phyloP scores from a whole-genome alignment of 257 asterid genomes.

The Schizonepeta tenuifolia region DNA sequence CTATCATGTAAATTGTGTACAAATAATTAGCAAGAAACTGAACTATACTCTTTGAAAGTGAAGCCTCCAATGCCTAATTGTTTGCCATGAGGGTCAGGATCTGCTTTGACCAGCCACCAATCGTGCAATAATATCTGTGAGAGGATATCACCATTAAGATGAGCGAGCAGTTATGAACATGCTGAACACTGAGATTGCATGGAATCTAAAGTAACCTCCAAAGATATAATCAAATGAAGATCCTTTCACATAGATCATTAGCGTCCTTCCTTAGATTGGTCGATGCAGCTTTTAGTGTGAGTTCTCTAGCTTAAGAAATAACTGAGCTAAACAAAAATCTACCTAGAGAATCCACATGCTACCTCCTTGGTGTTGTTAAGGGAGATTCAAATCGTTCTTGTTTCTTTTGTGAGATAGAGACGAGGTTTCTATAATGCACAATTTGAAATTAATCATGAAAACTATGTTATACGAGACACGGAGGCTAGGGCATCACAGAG shows the following conservation, averaged over 20 bases:
- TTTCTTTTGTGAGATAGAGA: too few species aligned
- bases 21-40: constrained; percentile 11
- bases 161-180: neutral
- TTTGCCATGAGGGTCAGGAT: constrained; percentile 40
- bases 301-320: too few species aligned
- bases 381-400: too few species aligned
- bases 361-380: too few species aligned
- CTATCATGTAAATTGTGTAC: neutral
- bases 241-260: neutral
- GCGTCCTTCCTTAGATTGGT: too few species aligned
- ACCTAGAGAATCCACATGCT: too few species aligned
- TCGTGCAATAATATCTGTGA: constrained; percentile 46
- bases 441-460: too few species aligned
- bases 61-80: constrained; percentile 58
- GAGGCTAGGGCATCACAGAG: too few species aligned
- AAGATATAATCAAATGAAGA: neutral
- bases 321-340: too few species aligned
- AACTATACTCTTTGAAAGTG: constrained; percentile 40
- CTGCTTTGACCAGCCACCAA: constrained; percentile 69
- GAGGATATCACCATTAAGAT: constrained; percentile 20
- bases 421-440: too few species aligned
- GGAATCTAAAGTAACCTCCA: neutral
- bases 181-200: neutral
- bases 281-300: too few species aligned
- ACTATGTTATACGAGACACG: too few species aligned